Evolutionary conservation across 2,329 filamentous ascomycete genomes (phyloP).

Genomic region (Dactylonectria macrodidyma): DNA sequence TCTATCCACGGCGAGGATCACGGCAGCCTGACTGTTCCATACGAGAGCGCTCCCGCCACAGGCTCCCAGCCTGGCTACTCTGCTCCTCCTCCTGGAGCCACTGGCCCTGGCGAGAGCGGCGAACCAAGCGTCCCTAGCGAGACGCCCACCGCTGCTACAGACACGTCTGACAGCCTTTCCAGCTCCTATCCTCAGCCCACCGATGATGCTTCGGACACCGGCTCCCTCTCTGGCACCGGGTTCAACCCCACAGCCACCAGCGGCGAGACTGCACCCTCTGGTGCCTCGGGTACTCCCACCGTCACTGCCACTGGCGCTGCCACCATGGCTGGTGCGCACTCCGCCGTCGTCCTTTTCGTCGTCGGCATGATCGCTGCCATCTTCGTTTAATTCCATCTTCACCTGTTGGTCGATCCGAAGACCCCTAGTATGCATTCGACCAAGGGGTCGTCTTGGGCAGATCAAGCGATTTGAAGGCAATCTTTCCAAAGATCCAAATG

Average conservation of each 20-base stretch:
- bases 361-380: slow-evolving; percentile 46
- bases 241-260: slow-evolving; percentile 37
- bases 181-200: slow-evolving; percentile 38
- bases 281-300: slow-evolving; percentile 46
- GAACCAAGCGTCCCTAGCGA: slow-evolving; percentile 31
- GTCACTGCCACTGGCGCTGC: slow-evolving; percentile 52
- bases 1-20: slow-evolving; percentile 35
- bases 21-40: slow-evolving; percentile 31
- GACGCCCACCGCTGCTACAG: slow-evolving; percentile 38
- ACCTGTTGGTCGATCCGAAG: slow-evolving; percentile 4
- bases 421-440: slow-evolving; percentile 19
- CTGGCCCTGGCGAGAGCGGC: slow-evolving; percentile 27
- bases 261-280: slow-evolving; percentile 34
- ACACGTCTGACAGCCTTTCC: slow-evolving; percentile 37
- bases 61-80: slow-evolving; percentile 35
- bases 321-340: slow-evolving; percentile 37
- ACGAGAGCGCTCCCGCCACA: slow-evolving; percentile 23
- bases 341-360: slow-evolving; percentile 44
- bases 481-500: slow-evolving; percentile 33
- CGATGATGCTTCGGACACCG: slow-evolving; percentile 34
- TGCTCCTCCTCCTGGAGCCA: slow-evolving; percentile 22
- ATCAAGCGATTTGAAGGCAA: slow-evolving; percentile 27
- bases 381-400: slow-evolving; percentile 43
- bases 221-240: slow-evolving; percentile 26
- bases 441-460: slow-evolving; percentile 22